A percentile compares a stretch with the other conserved stretches of the same genome.
phyloP scores from a whole-genome alignment of 208 protist species.

The Histomonas meleagridis region DNA sequence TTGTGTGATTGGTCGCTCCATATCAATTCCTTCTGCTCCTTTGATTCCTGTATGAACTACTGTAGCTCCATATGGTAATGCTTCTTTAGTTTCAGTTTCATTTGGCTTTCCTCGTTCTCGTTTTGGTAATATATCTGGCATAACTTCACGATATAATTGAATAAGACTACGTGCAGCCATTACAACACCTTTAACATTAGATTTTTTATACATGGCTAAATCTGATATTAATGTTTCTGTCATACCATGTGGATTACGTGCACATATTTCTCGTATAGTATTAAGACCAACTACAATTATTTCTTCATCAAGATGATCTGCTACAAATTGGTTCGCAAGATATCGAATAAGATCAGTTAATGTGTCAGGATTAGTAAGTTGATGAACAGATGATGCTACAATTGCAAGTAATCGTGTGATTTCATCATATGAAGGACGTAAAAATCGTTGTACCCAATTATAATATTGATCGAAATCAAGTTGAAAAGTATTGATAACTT shows the following conservation, averaged over 20 bases:
- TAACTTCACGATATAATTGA: not conserved
- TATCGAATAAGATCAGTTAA: not conserved
- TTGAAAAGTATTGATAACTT: not conserved
- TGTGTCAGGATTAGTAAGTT: not conserved
- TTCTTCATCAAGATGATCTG: conserved; percentile 22
- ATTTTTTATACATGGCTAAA: not conserved
- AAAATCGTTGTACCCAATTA: not conserved
- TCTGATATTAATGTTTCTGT: not conserved
- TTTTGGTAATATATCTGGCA: not conserved
- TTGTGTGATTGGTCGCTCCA: not conserved
- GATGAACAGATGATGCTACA: not conserved
- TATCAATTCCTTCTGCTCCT: not conserved
- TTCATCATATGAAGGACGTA: not conserved
- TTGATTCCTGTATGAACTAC: not conserved
- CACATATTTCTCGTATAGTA: not conserved
- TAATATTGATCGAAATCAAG: conserved; percentile 3
- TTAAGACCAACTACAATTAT: not conserved
- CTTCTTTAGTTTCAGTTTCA: not conserved
- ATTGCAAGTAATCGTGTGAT: not conserved
- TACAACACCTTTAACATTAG: not conserved
- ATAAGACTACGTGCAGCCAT: not conserved
- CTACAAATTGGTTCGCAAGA: not conserved
- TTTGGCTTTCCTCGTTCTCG: not conserved
- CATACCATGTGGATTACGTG: conserved; percentile 12
- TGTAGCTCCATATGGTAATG: not conserved